Conservation (phyloP, 2,329 filamentous ascomycete genomes). For the Hymenoscyphus scutula region DNA sequence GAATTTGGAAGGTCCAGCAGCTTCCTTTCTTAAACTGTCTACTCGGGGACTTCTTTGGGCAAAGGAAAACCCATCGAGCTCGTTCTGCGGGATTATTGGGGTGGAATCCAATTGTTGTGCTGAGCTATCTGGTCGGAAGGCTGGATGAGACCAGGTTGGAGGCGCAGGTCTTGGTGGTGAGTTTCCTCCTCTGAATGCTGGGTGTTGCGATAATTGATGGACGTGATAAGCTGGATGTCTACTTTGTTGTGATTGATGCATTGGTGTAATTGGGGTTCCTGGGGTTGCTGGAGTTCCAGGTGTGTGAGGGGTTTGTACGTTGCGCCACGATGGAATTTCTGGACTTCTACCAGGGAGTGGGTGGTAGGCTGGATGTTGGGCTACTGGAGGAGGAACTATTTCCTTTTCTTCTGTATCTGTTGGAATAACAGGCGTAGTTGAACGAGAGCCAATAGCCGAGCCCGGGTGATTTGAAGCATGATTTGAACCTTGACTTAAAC, state of each 20-base stretch:
- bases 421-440: background rate
- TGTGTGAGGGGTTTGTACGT: constrained; percentile 8
- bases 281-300: constrained; percentile 16
- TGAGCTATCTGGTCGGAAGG: constrained; percentile 6
- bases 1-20: background rate
- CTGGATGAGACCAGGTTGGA: constrained; percentile 11
- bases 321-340: constrained; percentile 11
- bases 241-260: constrained; percentile 16
- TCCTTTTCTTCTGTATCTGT: background rate
- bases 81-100: constrained; percentile 13
- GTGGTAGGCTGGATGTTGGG: constrained; percentile 24
- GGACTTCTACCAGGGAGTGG: constrained; percentile 18
- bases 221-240: constrained; percentile 25
- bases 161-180: constrained; percentile 13
- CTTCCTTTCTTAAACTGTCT: background rate
- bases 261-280: constrained; percentile 8
- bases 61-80: constrained; percentile 12
- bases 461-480: background rate
- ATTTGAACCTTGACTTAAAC: background rate
- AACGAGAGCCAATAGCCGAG: background rate
- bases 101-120: constrained; percentile 12
- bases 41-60: background rate
- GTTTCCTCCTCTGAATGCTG: constrained; percentile 19
- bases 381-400: constrained; percentile 21
- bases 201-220: constrained; percentile 22